Evolutionary conservation across 106 monocot species (phyloP), one percentile per base, ranked within the genome.

Genomic region (Dactylorhiza incarnata): DNA sequence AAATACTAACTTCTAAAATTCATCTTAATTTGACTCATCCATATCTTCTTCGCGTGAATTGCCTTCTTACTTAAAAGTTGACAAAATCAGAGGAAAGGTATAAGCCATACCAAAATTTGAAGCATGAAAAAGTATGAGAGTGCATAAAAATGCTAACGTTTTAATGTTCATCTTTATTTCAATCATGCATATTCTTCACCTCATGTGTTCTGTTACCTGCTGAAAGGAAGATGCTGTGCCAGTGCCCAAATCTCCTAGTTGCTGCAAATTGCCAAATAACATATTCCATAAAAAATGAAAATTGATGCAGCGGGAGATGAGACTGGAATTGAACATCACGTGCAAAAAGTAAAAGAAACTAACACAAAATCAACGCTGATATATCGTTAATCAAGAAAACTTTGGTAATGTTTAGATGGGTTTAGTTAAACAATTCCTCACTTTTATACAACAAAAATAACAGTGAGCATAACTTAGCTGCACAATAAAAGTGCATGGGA

Each of bases 171-270:
- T 59, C 20, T 59, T 22, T 1, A 23, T 22, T 22, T 7, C 9
- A 59, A 20, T 59, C 22, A 12, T 59, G 8, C 22, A 59, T 59
- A 59, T 59, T 65, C 29, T 29, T 65, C 13, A 65, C 29, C 12
- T 29, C 26, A 5, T 65, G 22, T 63, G 7, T 25, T 63, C 29
- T 29, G 29, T 49, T 49, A 72, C 72, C 72, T 48, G 72, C 72
- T 72, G 72, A 72, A 72, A 72, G 49, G 72, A 20, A 72, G 49
- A 72, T n/a, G 20, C 72, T 48, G 22, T 72, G 19, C 72, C 47
- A 72, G 49, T 22, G 8, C 11, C 72, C 49, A 49, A 72, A 49
- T 49, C 72, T 72, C 7, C 49, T 72, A 49, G 72, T 49, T 49
- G 49, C 72, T 72, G 72, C 24, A 49, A 49, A 49, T 72, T 49